phyloP scores from a whole-genome alignment of 1,139 yeast genomes.

The Kurtzmaniella quercitrusa region DNA sequence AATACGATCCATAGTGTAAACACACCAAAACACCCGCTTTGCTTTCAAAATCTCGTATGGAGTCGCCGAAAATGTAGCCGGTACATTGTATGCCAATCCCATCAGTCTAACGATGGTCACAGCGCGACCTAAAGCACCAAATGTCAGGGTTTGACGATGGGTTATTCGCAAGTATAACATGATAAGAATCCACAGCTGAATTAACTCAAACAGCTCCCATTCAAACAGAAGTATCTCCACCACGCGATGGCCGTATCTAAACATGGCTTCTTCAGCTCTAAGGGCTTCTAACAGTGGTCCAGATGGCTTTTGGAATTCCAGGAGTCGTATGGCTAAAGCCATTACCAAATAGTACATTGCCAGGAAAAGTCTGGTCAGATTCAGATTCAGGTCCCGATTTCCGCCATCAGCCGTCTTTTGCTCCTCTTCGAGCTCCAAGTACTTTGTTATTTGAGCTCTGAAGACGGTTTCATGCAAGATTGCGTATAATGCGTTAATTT shows the following conservation, averaged over 20 bases:
- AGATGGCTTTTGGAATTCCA: constrained; percentile 40
- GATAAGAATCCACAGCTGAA: constrained; percentile 59
- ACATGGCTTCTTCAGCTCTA: constrained; percentile 47
- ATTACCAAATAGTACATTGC: constrained; percentile 50
- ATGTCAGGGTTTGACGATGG: constrained; percentile 56
- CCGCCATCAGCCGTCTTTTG: neutral
- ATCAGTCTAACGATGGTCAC: constrained; percentile 51
- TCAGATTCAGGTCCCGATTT: constrained; percentile 18
- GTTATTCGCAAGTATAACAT: constrained; percentile 51
- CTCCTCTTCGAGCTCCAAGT: constrained; percentile 12
- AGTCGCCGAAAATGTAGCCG: constrained; percentile 16
- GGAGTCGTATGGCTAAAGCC: constrained; percentile 51
- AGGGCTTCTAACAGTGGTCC: constrained; percentile 30
- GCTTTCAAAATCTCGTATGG: constrained; percentile 50
- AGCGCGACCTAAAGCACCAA: constrained; percentile 53
- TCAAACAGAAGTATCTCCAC: constrained; percentile 52
- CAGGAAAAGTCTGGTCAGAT: constrained; percentile 42
- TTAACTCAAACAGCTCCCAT: constrained; percentile 65
- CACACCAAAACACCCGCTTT: constrained; percentile 54
- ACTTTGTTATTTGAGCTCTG: constrained; percentile 46
- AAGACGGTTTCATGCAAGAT: constrained; percentile 55
- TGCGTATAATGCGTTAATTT: constrained; percentile 53
- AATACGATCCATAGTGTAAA: constrained; percentile 52
- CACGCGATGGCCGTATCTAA: constrained; percentile 47
- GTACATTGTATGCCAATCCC: constrained; percentile 42